These are phyloP conservation scores for Candida glucosophila DNA, from an alignment of 1,139 yeast genomes.

Conservation along the genomic window DNA sequence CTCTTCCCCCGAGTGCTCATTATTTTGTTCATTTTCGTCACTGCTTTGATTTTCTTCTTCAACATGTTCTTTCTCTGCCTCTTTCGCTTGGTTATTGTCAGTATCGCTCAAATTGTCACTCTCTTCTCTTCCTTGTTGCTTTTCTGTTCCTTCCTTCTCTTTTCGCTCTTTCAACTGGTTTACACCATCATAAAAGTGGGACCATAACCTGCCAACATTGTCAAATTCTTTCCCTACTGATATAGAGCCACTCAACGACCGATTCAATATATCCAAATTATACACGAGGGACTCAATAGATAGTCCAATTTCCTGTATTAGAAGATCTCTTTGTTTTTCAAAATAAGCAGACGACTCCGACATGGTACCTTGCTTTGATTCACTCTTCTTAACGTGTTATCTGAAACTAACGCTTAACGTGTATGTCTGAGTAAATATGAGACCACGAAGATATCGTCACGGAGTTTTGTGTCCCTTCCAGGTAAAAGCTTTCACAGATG, in stretches of 20 bases:
- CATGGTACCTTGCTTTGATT: constrained; percentile 2
- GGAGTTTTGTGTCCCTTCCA: neutral
- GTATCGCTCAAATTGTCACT: neutral
- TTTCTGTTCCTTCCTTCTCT: neutral
- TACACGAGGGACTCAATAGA: constrained; percentile 33
- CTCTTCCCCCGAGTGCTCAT: neutral
- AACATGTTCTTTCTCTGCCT: constrained; percentile 1
- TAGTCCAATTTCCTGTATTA: constrained; percentile 34
- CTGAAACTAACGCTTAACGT: neutral
- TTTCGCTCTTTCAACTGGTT: constrained; percentile 13
- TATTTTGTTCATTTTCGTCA: neutral
- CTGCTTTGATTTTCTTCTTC: neutral
- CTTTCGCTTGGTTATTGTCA: neutral
- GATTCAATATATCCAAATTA: constrained; percentile 32
- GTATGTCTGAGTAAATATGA: constrained; percentile 1
- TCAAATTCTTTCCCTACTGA: constrained; percentile 41
- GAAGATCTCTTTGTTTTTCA: constrained; percentile 35
- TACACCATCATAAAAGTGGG: constrained; percentile 31
- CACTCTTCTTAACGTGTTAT: neutral
- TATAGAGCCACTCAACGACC: constrained; percentile 32
- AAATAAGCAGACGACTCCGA: constrained; percentile 13
- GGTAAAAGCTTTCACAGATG: neutral
- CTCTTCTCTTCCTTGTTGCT: neutral
- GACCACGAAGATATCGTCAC: constrained; percentile 1
- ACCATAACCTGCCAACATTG: constrained; percentile 37